Evolutionary conservation across 208 protist genomes (phyloP).

Genomic region (Blastocrithidia nonstop): DNA sequence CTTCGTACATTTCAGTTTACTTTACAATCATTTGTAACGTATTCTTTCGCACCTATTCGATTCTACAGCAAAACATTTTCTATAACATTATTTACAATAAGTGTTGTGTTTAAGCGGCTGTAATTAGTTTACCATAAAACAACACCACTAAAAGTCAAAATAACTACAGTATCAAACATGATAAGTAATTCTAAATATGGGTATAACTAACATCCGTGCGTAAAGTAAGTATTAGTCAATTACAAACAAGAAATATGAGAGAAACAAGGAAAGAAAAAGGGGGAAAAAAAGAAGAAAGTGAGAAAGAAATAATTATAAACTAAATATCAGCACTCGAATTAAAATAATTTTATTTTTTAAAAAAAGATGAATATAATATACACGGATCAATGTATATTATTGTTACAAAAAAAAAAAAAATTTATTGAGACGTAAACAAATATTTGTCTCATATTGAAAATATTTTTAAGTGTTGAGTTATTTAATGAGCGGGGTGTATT

Average conservation of each 20-base stretch:
- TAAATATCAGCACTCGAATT: too few relatives aligned
- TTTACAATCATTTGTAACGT: slow-evolving; percentile 65
- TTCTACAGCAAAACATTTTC: slow-evolving; percentile 89
- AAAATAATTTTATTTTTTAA: too few relatives aligned
- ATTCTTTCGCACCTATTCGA: slow-evolving; percentile 53
- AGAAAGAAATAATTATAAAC: not conserved
- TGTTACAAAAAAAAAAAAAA: too few relatives aligned
- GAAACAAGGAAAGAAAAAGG: not conserved
- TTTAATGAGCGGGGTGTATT: too few relatives aligned
- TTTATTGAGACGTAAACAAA: too few relatives aligned
- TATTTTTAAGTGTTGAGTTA: too few relatives aligned
- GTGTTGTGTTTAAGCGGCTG: slow-evolving; percentile 34
- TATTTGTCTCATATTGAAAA: too few relatives aligned
- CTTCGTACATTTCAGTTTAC: slow-evolving; percentile 89
- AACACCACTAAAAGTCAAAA: slow-evolving; percentile 88
- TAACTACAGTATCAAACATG: slow-evolving; percentile 92
- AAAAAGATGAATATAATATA: too few relatives aligned
- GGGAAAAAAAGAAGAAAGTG: not conserved
- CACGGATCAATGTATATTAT: too few relatives aligned
- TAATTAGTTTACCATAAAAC: slow-evolving; percentile 82
- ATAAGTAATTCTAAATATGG: not conserved
- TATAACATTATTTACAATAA: slow-evolving; percentile 86
- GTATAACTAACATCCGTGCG: too few relatives aligned
- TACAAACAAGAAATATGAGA: too few relatives aligned
- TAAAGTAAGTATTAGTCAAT: too few relatives aligned